These are phyloP conservation scores for Eucalyptus albens DNA, from an alignment of 345 rosid species.

Conservation along the genomic window DNA sequence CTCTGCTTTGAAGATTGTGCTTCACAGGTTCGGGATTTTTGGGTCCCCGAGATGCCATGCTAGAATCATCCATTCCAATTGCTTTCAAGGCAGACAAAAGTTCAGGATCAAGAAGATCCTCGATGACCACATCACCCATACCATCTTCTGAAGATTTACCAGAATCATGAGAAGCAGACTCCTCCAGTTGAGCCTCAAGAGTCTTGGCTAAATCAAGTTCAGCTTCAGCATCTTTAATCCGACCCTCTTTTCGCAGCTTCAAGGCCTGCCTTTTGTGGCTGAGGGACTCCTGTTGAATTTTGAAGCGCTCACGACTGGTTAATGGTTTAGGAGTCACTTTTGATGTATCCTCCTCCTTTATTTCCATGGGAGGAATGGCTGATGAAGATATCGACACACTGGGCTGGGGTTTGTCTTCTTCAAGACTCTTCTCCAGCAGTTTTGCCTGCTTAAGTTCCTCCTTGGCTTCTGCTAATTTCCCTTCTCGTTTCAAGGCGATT, in stretches of 20 bases:
- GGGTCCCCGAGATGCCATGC: constrained; percentile 1
- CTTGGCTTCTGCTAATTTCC: constrained; percentile 70
- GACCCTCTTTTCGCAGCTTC: constrained; percentile 80
- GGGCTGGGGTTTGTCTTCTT: constrained; percentile 17
- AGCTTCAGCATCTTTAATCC: constrained; percentile 76
- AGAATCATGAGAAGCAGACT: constrained; percentile 25
- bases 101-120: constrained; percentile 92
- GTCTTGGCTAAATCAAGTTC: constrained; percentile 84
- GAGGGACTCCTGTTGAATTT: constrained; percentile 81
- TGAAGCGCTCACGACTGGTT: constrained; percentile 78
- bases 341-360: constrained; percentile 28
- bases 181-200: constrained; percentile 80
- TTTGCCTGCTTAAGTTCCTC: constrained; percentile 76
- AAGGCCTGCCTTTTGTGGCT: constrained; percentile 80
- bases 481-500: constrained; percentile 68
- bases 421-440: constrained; percentile 53
- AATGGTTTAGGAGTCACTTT: constrained; percentile 38
- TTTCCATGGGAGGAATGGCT: constrained; percentile 9
- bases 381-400: neutral
- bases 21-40: constrained; percentile 15
- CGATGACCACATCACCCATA: constrained; percentile 38
- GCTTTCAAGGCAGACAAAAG: constrained; percentile 73
- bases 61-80: constrained; percentile 48
- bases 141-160: constrained; percentile 18
- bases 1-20: constrained; percentile 5